These are phyloP conservation scores for Macadamia tetraphylla DNA, from an alignment of 164 flowering plant genomes.

Conservation along the genomic window DNA sequence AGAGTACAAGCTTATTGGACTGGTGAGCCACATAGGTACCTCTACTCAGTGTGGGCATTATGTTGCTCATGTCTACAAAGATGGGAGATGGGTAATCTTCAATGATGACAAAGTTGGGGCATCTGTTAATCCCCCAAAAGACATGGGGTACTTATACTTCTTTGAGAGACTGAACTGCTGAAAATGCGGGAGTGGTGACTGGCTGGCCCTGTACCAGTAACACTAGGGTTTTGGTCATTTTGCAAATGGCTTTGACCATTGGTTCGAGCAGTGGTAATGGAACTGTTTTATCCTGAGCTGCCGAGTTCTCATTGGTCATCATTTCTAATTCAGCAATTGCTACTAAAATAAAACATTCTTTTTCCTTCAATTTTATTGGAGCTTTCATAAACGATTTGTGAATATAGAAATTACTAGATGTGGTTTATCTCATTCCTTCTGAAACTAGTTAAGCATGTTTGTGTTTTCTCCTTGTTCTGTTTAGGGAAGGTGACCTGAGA, in stretches of 20 bases:
- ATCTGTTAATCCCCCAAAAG: conserved; percentile 82
- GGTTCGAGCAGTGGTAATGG: background rate
- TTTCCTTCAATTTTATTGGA: too few species aligned
- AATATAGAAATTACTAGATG: too few species aligned
- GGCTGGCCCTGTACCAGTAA: background rate
- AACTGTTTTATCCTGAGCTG: background rate
- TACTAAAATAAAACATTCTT: background rate
- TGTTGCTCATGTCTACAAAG: conserved; percentile 86
- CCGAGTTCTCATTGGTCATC: background rate
- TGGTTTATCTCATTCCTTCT: too few species aligned
- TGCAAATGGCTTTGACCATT: background rate
- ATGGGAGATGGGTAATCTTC: conserved; percentile 92
- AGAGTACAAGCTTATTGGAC: conserved; percentile 89
- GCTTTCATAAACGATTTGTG: too few species aligned
- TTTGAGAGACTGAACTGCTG: conserved; percentile 65
- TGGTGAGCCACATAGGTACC: conserved; percentile 97
- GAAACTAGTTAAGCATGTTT: too few species aligned
- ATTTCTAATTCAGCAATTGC: background rate
- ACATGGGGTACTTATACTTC: conserved; percentile 96
- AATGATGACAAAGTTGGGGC: conserved; percentile 89
- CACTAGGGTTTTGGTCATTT: background rate
- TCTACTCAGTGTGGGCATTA: conserved; percentile 98
- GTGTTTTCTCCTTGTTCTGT: too few species aligned
- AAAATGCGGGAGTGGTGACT: background rate
- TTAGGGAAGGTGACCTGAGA: too few species aligned